phyloP scores from a whole-genome alignment of 2,329 filamentous ascomycete species.

The Ophiostoma sp. region DNA sequence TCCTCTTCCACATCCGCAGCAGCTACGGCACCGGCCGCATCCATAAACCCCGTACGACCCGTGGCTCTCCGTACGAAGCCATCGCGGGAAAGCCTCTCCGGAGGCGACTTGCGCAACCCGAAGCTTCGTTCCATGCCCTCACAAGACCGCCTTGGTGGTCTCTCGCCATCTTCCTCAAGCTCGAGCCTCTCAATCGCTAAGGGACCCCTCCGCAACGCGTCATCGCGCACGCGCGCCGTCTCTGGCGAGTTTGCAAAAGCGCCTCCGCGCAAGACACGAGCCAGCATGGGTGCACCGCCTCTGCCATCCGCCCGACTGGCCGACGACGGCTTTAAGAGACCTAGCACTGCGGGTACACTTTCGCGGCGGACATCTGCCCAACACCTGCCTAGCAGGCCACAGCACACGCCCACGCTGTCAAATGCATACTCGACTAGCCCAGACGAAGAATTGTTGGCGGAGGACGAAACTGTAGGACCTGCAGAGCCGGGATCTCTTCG shows the following conservation, averaged over 20 bases:
- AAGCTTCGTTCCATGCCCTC: slow-evolving; percentile 46
- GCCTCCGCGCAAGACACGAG: background rate
- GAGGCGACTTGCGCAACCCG: slow-evolving; percentile 42
- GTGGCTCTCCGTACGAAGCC: slow-evolving; percentile 29
- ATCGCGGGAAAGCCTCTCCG: slow-evolving; percentile 31
- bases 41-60: background rate
- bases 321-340: slow-evolving; percentile 22
- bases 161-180: background rate
- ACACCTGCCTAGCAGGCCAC: slow-evolving; percentile 22
- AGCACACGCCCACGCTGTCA: slow-evolving; percentile 16
- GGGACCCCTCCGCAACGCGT: slow-evolving; percentile 19
- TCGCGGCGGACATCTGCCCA: slow-evolving; percentile 26
- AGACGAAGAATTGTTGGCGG: background rate
- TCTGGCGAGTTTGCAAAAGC: slow-evolving; percentile 29
- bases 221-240: slow-evolving; percentile 28
- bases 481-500: background rate
- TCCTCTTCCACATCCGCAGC: background rate
- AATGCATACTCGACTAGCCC: slow-evolving; percentile 17
- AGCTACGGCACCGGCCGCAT: background rate
- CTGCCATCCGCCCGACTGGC: background rate
- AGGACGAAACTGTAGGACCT: background rate
- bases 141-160: slow-evolving; percentile 40
- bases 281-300: slow-evolving; percentile 11
- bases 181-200: slow-evolving; percentile 22
- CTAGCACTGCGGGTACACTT: slow-evolving; percentile 23